Percentiles rank a stretch among this genome's conserved stretches.
Conservation (phyloP, 768 basidiomycete genomes). For the Gloeostereum incarnatum region DNA sequence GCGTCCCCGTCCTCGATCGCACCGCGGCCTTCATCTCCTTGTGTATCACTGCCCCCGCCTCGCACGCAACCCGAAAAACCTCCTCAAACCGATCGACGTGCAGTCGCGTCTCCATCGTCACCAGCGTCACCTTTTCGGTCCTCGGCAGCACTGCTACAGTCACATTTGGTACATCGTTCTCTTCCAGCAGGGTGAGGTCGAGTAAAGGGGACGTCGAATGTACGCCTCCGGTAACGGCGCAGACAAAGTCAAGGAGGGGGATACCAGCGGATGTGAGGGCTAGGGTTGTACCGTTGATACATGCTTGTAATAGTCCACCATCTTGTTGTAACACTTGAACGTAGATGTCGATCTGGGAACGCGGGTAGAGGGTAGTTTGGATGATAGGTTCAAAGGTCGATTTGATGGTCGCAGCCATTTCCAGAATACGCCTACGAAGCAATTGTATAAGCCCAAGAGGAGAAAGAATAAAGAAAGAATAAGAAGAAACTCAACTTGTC, state of each 20-base stretch:
- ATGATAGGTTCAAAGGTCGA: conserved; percentile 96
- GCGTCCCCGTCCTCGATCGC: conserved; percentile 44
- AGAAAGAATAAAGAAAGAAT: not conserved
- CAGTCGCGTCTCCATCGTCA: conserved; percentile 90
- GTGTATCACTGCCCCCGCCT: conserved; percentile 72
- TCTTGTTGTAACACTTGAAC: conserved; percentile 92
- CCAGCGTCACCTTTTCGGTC: conserved; percentile 76
- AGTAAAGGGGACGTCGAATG: conserved; percentile 75
- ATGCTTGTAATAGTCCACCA: conserved; percentile 82
- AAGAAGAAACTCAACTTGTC: conserved; percentile 67
- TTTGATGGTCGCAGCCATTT: conserved; percentile 80
- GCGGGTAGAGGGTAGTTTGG: conserved; percentile 83
- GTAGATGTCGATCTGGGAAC: conserved; percentile 90
- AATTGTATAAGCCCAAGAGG: conserved; percentile 5
- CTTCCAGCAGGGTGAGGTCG: conserved; percentile 85
- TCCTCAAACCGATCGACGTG: conserved; percentile 91
- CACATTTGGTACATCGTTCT: conserved; percentile 81
- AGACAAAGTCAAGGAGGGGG: conserved; percentile 84
- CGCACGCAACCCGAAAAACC: conserved; percentile 68
- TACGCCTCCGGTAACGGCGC: conserved; percentile 82
- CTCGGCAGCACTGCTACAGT: conserved; percentile 88
- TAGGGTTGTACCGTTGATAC: conserved; percentile 92
- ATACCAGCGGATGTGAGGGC: conserved; percentile 88
- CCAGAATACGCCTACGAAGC: conserved; percentile 63
- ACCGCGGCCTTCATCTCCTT: conserved; percentile 77